Base-by-base conservation (phyloP, 73 alveolate genomes). In the Symbiodinium pilosum region DNA sequence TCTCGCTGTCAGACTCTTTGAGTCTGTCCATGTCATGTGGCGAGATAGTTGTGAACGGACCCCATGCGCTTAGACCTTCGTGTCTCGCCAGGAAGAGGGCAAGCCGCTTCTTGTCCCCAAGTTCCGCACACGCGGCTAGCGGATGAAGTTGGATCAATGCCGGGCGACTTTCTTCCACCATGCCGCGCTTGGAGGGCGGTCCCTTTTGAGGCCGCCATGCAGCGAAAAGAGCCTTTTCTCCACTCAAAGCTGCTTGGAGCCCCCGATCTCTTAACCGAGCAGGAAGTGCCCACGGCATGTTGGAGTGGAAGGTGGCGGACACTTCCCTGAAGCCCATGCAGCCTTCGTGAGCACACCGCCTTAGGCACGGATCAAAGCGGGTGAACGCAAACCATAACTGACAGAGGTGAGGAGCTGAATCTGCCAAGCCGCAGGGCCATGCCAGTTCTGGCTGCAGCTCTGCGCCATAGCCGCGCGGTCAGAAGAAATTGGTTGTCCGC, bases 151-250 rank as follows among this genome's bases (percentile, higher is more conserved):
- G 81, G 52, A 91, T 42, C 40, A 69, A 32, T 1, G 56, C 96
- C 12, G 64, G 87, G 52, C 47, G 96, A 42, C 34, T 69, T 7
- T 83, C 87, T 14, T 91, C 81, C 75, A 69, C 88, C 0, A 38
- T 75, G 32, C 87, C 54, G 0, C 96, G 96, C 38, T 24, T 83
- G 51, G 87, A 64, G 44, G 96, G 96, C 52, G 96, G 96, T 24
- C 96, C 96, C 34, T 51, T 59, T 16, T 54, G 88, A 0, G 96
- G 54, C 30, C 96, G 44, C 51, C 54, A 91, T 11, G 96, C 96
- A 4, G 87, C 34, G 30, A 91, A 43, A 8, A 91, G 30, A 11
- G 96, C 96, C 73, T 26, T 41, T 16, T 91, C 87, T 38, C 96
- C 96, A 5, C 51, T n/a, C 38, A 38, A 32, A 28, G 54, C 96